Evolutionary conservation across 176 grass and related monocot genomes (phyloP).

Genomic region (Avena atlantica): DNA sequence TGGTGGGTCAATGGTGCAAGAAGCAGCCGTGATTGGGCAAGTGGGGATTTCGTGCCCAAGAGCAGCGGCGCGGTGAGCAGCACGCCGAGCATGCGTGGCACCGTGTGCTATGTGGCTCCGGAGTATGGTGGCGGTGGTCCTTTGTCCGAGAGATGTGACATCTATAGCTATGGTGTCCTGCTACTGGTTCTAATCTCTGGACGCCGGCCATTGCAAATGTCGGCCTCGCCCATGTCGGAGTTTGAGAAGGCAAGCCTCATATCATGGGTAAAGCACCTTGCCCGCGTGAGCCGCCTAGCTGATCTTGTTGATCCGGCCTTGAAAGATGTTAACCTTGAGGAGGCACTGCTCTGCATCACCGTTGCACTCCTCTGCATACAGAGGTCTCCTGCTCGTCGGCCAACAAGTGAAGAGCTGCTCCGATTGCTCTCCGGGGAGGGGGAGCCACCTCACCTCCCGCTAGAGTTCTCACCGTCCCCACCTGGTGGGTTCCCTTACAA

Average conservation of each 20-base stretch:
- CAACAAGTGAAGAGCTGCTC: conserved; percentile 57
- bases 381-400: conserved; percentile 59
- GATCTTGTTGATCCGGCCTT: conserved; percentile 75
- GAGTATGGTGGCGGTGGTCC: conserved; percentile 66
- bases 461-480: conserved; percentile 70
- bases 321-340: conserved; percentile 60
- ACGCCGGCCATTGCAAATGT: conserved; percentile 74
- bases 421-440: conserved; percentile 65
- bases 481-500: conserved; percentile 67
- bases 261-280: conserved; percentile 74
- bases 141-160: conserved; percentile 75
- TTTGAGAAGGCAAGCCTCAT: conserved; percentile 81
- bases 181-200: conserved; percentile 78
- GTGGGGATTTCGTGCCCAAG: conserved; percentile 52
- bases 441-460: conserved; percentile 60
- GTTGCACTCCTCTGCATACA: conserved; percentile 83
- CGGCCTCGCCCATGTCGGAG: conserved; percentile 67
- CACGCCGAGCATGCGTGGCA: conserved; percentile 89
- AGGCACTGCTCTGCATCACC: conserved; percentile 74
- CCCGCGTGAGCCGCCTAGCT: conserved; percentile 52
- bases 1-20: conserved; percentile 63
- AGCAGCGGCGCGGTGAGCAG: conserved; percentile 66
- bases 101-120: conserved; percentile 80
- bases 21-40: conserved; percentile 56
- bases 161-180: conserved; percentile 84